Percentiles rank a stretch among this genome's conserved stretches.
These are phyloP conservation scores for Hypoxylon sp. DNA, from an alignment of 2,329 filamentous ascomycete species.

Conservation along the genomic window DNA sequence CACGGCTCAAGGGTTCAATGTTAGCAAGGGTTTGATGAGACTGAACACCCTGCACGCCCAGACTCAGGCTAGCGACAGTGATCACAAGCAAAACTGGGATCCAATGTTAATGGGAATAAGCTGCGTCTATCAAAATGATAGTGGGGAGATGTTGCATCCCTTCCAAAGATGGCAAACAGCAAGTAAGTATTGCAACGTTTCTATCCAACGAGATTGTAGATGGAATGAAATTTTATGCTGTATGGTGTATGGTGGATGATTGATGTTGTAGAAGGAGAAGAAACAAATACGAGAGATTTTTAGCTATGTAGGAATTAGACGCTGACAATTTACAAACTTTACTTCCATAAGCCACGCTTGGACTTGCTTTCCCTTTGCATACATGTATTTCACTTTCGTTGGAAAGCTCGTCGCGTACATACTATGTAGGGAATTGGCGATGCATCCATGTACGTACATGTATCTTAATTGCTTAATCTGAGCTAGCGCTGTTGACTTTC, in stretches of 20 bases:
- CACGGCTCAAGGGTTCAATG: slow-evolving; percentile 35
- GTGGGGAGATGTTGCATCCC: slow-evolving; percentile 23
- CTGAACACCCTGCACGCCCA: slow-evolving; percentile 14
- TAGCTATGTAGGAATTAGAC: too few species aligned
- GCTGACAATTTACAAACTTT: too few species aligned
- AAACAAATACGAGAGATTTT: too few species aligned
- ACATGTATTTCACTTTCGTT: neutral
- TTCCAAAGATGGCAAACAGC: slow-evolving; percentile 24
- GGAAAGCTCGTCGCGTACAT: slow-evolving; percentile 11
- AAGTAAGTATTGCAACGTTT: slow-evolving; percentile 14
- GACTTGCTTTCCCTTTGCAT: slow-evolving; percentile 7
- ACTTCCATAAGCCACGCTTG: slow-evolving; percentile 2
- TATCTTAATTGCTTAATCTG: slow-evolving; percentile 8
- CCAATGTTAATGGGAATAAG: slow-evolving; percentile 21
- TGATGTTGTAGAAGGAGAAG: slow-evolving; percentile 21
- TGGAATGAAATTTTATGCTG: slow-evolving; percentile 25
- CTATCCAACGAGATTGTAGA: slow-evolving; percentile 24
- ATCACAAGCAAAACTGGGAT: slow-evolving; percentile 23
- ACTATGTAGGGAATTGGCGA: neutral
- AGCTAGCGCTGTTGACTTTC: slow-evolving; percentile 20
- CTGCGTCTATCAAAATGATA: slow-evolving; percentile 32
- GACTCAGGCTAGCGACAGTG: slow-evolving; percentile 4
- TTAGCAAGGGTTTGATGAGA: slow-evolving; percentile 40
- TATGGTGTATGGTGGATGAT: slow-evolving; percentile 22
- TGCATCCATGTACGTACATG: neutral